phyloP scores from a whole-genome alignment of 345 rosid species.

The Syzygium grande region DNA sequence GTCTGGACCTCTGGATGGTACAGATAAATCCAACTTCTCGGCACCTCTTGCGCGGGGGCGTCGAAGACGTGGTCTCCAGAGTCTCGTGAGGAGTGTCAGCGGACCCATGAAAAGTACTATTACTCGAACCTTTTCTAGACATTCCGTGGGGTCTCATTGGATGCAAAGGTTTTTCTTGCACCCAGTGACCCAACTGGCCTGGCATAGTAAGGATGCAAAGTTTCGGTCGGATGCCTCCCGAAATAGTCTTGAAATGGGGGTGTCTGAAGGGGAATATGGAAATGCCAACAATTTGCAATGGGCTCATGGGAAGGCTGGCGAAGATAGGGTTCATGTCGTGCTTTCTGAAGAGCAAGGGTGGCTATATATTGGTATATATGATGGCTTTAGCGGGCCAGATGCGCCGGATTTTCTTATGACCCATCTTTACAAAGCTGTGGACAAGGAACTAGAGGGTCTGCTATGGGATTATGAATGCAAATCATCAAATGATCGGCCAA shows the following conservation, averaged over 20 bases:
- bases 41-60: slow-evolving; percentile 81
- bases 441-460: slow-evolving; percentile 86
- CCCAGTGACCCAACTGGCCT: slow-evolving; percentile 56
- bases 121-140: slow-evolving; percentile 78
- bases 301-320: slow-evolving; percentile 99
- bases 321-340: slow-evolving; percentile 94
- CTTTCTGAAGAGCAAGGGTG: slow-evolving; percentile 99
- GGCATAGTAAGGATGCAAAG: slow-evolving; percentile 69
- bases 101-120: slow-evolving; percentile 79
- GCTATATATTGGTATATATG: slow-evolving; percentile 95
- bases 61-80: slow-evolving; percentile 57
- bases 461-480: slow-evolving; percentile 80
- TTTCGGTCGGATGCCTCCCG: slow-evolving; percentile 46
- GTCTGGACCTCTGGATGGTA: slow-evolving; percentile 92
- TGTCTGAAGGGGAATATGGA: slow-evolving; percentile 47
- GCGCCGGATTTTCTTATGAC: slow-evolving; percentile 94
- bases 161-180: slow-evolving; percentile 72
- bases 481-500: slow-evolving; percentile 27
- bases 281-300: slow-evolving; percentile 76
- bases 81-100: slow-evolving; percentile 79
- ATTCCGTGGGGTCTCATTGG: slow-evolving; percentile 64
- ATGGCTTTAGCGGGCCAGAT: slow-evolving; percentile 98
- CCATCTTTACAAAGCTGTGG: slow-evolving; percentile 76
- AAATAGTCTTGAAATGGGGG: slow-evolving; percentile 46
- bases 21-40: slow-evolving; percentile 78